Conservation (phyloP, 345 rosid genomes). For the Eucalyptus virginea region DNA sequence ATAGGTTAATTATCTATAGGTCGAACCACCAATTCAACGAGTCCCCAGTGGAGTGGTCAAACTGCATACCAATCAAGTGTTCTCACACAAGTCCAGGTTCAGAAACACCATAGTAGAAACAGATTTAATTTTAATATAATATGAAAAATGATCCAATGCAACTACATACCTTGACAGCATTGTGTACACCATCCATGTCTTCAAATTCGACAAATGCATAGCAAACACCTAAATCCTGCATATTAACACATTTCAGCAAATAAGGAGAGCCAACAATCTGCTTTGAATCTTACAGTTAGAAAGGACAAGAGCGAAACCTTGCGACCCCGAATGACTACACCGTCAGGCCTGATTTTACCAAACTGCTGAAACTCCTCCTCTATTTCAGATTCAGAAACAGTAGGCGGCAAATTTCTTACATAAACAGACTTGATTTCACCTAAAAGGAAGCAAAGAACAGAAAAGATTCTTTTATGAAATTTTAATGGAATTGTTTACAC, state of each 20-base stretch:
- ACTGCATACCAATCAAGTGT: not conserved
- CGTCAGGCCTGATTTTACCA: constrained; percentile 47
- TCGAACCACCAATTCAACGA: not conserved
- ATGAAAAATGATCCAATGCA: not conserved
- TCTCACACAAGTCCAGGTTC: not conserved
- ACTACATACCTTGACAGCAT: constrained; percentile 41
- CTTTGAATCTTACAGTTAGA: not conserved
- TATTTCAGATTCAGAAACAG: constrained; percentile 49
- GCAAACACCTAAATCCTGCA: constrained; percentile 67
- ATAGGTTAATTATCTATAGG: not conserved
- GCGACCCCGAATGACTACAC: constrained; percentile 58
- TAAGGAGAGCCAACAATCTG: not conserved
- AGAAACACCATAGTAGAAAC: not conserved
- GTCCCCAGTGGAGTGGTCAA: not conserved
- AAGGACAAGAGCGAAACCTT: constrained; percentile 22
- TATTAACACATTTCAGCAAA: not conserved
- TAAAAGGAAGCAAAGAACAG: constrained; percentile 1
- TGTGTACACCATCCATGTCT: constrained; percentile 44
- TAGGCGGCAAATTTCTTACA: constrained; percentile 46
- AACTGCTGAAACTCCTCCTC: constrained; percentile 59
- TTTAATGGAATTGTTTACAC: not conserved
- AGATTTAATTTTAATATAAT: not conserved
- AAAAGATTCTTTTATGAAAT: not conserved
- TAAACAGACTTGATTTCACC: constrained; percentile 62
- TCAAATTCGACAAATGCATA: constrained; percentile 75